Evolutionary conservation across 169 alveolate genomes (phyloP), one percentile per base, ranked within the genome.

Genomic region (Eimeria praecox): DNA sequence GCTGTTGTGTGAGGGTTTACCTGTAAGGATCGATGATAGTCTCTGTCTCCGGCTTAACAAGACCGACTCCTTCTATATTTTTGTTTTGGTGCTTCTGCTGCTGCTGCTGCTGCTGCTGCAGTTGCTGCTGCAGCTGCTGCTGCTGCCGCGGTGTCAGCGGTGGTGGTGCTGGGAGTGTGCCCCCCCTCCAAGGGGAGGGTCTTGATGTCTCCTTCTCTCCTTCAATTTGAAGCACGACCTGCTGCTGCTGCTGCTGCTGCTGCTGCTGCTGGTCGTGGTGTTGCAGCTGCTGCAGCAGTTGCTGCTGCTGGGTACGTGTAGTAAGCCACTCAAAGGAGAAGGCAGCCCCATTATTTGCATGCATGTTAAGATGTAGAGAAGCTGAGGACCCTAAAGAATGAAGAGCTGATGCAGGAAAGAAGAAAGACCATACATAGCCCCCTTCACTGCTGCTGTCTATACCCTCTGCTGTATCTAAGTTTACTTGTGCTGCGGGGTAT

Each of bases 381-480:
- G 89, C 89, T 20, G 89, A 38, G 33, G 69, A 38, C 27, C 95
- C 95, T 44, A 91, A 30, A 3, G 90, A 38, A 82, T 66, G 69
- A 44, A 91, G 64, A 49, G 85, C 71, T 24, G 49, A 80, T 1
- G 95, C 95, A 2, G 95, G 59, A 33, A 91, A 91, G 40, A 75
- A 64, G 49, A 91, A 91, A 22, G 95, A 91, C 95, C 95, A 91
- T 3, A 75, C 90, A 12, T 75, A 33, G 6, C 95, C 95, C 52
- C 80, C 52, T 20, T 4, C 54, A 22, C 88, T 35, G 30, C 78
- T n/a, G 42, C 78, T 66, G 30, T 12, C 12, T 5, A 12, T 49
- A 30, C 77, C 54, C 5, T 5, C 59, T 85, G 35, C 80, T 33
- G 49, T 24, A 62, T 91, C 95, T 42, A 91, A 59, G 33, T 91